Base-by-base conservation (phyloP, 805 yeast species). In the Zygoascus bituminiphila region DNA sequence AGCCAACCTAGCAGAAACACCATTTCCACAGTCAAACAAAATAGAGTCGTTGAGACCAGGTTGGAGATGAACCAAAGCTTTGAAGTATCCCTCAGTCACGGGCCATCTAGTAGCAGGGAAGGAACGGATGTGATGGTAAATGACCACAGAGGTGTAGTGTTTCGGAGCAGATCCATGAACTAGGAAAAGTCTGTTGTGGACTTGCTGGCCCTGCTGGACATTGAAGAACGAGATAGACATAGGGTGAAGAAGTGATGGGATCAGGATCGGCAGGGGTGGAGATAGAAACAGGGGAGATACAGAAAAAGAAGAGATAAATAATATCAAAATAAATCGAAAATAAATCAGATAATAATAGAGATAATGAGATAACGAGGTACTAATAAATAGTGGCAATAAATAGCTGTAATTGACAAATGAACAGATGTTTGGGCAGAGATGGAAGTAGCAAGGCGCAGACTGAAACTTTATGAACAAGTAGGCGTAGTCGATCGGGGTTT, bases 51-150 rank as follows among this genome's bases (percentile, higher is more conserved):
- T 91, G 20, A 64, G 64, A n/a, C 91, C 89, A 0, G 83, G 81
- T 19, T 79, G 76, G 17, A 89, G 72, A 51, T 84, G 84, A 2
- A 85, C 71, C 15, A 85, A 59, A 0, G 86, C 85, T 63, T 88
- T 89, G 72, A 89, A 91, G 51, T 75, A 73, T 1, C 83, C 81
- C 19, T 75, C 67, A 46, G 79, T 77, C 5, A 88, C 77, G 51
- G 89, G 95, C 57, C 73, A 84, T 47, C 73, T 70, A 56, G 79
- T 82, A 0, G 87, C 77, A 0, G 96, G 95, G 52, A 80, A 82
- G 26, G 52, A 67, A 23, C 58, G 64, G 58, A 53, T 61, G 54
- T 63, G 71, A 60, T 61, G 71, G 55, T 63, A 72, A 51, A 68
- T 71, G 41, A 71, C 77, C 10, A 73, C 70, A 31, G 70, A 62